A percentile compares a stretch with the other conserved stretches of the same genome.
These are phyloP conservation scores for Hippophae tibetana DNA, from an alignment of 306 rosid genomes.

Conservation along the genomic window DNA sequence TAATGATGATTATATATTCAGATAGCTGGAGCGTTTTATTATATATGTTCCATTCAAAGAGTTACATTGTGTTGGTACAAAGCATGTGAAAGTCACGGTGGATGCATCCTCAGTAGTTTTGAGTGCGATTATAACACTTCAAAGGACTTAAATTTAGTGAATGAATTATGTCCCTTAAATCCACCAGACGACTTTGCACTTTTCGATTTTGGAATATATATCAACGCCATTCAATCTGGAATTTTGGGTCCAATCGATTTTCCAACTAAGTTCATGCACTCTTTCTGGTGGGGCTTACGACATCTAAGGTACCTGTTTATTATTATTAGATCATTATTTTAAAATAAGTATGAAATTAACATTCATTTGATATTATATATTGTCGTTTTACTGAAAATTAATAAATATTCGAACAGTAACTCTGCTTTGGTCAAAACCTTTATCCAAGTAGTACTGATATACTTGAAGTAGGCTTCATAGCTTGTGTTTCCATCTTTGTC, in stretches of 20 bases:
- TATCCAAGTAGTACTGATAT: constrained; percentile 13
- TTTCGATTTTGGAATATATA: constrained; percentile 35
- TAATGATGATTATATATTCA: too few species aligned
- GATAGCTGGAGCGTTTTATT: too few species aligned
- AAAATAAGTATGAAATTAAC: too few species aligned
- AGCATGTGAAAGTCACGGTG: too few species aligned
- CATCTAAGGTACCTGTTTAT: constrained; percentile 27
- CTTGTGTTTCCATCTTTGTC: constrained; percentile 20
- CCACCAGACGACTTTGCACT: background rate
- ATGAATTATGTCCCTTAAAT: constrained; percentile 7
- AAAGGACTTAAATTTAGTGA: background rate
- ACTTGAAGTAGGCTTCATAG: constrained; percentile 28
- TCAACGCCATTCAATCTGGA: constrained; percentile 20
- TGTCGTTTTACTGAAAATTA: background rate
- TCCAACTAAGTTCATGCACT: constrained; percentile 16
- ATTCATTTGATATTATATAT: too few species aligned
- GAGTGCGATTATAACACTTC: background rate
- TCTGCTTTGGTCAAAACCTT: constrained; percentile 29
- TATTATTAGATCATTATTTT: background rate
- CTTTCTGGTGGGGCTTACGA: constrained; percentile 34
- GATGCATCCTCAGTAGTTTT: background rate
- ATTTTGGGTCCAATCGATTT: constrained; percentile 9
- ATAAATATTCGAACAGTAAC: background rate
- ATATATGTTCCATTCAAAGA: too few species aligned
- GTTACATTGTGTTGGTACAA: too few species aligned